Evolutionary conservation across 2,329 filamentous ascomycete genomes (phyloP), one percentile per base, ranked within the genome.

Genomic region (Stachybotrys chartarum): DNA sequence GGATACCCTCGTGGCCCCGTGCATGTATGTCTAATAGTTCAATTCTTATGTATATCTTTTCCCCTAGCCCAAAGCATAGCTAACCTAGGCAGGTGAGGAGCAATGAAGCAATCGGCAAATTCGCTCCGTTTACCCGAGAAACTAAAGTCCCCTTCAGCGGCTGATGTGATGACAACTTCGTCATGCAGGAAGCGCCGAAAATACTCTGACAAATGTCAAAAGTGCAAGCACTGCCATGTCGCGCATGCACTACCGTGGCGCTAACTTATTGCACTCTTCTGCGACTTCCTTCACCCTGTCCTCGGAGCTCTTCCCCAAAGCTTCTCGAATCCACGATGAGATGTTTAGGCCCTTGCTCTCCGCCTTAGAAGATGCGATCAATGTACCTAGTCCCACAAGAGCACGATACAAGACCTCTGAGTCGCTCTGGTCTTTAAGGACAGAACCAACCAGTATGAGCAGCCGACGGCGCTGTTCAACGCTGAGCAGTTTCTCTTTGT

Each of bases 381-480:
- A 68, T 1, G 92, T 99, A 0, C 94, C 95, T 0, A 93, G 72
- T 0, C 90, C 90, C 7, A 96, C 89, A 6, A 97, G 78, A 0
- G 84, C 84, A 24, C 94, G 84, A 68, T 92, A 97, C 4, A 94
- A 73, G 0, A 90, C 89, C 68, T 97, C 94, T 0, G 86, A 83
- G 63, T 97, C 92, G 3, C 78, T 83, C 59, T 90, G 86, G 4
- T 77, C 79, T 6, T 76, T 73, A 1, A 96, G 71, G 1, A 93
- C 79, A 55, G 78, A 77, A 1, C 80, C 80, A 0, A 92, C 70
- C 6, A 87, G 78, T 32, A 83, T 78, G 2, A 90, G 67, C 5
- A 91, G 72, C 10, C 70, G 65, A 17, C 68, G 67, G 17, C 68
- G 67, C 39, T 67, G 66, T 52, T 64, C 69, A 39, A 57, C 66